Base-by-base conservation (phyloP, 2,329 filamentous ascomycete species). In the Arthrobotrys iridis region DNA sequence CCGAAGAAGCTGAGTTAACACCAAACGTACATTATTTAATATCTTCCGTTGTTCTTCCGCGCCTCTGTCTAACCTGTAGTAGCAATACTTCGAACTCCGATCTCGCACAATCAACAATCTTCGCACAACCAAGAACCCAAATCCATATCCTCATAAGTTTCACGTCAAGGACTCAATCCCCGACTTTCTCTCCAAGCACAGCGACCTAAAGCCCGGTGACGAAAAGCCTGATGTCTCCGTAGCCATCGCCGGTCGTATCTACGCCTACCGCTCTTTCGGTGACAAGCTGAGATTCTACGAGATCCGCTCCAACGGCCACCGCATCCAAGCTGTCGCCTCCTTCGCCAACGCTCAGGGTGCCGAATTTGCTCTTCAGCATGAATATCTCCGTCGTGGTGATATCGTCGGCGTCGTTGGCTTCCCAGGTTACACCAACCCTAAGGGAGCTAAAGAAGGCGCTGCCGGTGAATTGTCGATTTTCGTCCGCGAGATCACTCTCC, bases 61-160 rank as follows among this genome's bases (percentile, higher is more conserved):
- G 11, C 8, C 11, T 0, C 6, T 24, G 7, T 18, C 45, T 66
- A 46, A 66, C 20, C 15, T 3, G 2, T n/a, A 45, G 24, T 80
- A 91, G 88, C 90, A 92, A 90, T 99, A 98, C 86, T 97, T 97
- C 82, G 95, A 99, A 85, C 96, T 98, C 82, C 91, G 95, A 77
- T 96, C 91, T 80, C 88, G 92, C 79, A 87, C 87, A 78, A 89
- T 97, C 85, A 90, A 91, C 83, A 90, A 90, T 80, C 87, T 94
- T 77, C 88, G 90, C 80, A 85, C 90, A 81, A 88, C 88, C 81
- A 89, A 91, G 84, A 84, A 89, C 73, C 91, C 91, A 41, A 91
- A 94, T 81, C 92, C 92, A 11, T 97, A 97, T 84, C 95, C 95
- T 5, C 94, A 99, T 90, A 91, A 91, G 87, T 98, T 97, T 87